phyloP scores from a whole-genome alignment of 2,329 filamentous ascomycete genomes.

The Venturiaceae sp. region DNA sequence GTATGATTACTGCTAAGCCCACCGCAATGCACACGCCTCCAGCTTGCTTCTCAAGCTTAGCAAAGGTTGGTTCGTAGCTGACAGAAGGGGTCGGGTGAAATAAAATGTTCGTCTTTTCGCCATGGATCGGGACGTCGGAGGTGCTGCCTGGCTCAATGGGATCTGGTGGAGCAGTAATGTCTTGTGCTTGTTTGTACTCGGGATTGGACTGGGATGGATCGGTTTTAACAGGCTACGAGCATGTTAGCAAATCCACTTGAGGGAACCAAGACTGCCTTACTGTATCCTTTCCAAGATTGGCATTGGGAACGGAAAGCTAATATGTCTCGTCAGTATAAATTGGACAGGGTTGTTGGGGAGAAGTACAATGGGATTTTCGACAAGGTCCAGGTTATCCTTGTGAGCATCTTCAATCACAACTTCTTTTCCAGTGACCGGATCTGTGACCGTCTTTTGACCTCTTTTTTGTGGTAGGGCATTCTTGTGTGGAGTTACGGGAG shows the following conservation, averaged over 20 bases:
- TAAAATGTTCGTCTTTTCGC: slow-evolving; percentile 91
- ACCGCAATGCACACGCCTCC: slow-evolving; percentile 60
- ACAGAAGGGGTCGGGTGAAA: slow-evolving; percentile 91
- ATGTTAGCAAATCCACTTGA: slow-evolving; percentile 3
- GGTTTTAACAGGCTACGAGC: slow-evolving; percentile 52
- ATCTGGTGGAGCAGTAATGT: slow-evolving; percentile 83
- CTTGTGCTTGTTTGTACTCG: slow-evolving; percentile 78
- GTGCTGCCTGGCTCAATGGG: slow-evolving; percentile 74
- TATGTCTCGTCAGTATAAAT: background rate
- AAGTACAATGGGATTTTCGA: slow-evolving; percentile 60
- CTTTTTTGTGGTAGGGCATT: slow-evolving; percentile 29
- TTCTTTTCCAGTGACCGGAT: slow-evolving; percentile 79
- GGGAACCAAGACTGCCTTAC: slow-evolving; percentile 23
- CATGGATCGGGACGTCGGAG: slow-evolving; percentile 88
- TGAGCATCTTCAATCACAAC: slow-evolving; percentile 79
- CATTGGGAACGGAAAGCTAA: slow-evolving; percentile 77
- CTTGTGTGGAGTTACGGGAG: slow-evolving; percentile 19
- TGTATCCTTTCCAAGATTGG: slow-evolving; percentile 69
- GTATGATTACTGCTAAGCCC: slow-evolving; percentile 61
- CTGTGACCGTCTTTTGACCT: slow-evolving; percentile 57
- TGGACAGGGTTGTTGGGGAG: background rate
- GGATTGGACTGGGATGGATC: slow-evolving; percentile 60
- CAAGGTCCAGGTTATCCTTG: slow-evolving; percentile 57
- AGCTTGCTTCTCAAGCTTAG: slow-evolving; percentile 63
- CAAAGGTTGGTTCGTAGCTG: slow-evolving; percentile 84